Conservation (phyloP, 345 rosid species). For the Erysimum cheiranthoides region DNA sequence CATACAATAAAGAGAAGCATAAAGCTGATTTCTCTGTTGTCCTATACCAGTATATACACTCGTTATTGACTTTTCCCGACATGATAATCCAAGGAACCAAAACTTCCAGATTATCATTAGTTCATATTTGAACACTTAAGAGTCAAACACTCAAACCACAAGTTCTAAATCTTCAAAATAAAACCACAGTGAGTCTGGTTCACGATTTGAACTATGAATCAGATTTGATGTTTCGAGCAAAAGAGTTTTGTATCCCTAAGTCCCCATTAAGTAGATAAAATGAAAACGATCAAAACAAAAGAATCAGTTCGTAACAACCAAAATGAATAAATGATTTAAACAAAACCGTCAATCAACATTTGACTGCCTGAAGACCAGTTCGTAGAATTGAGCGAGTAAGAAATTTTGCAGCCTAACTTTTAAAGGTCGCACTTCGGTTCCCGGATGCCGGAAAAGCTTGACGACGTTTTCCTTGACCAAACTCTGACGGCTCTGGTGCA, state of each 20-base stretch:
- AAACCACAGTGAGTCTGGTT: neutral
- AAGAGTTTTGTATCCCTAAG: constrained; percentile 16
- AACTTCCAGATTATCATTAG: too few relatives aligned
- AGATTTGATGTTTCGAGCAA: neutral
- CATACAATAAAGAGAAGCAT: too few relatives aligned
- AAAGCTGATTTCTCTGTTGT: too few relatives aligned
- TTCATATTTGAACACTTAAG: too few relatives aligned
- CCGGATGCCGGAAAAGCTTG: constrained; percentile 51
- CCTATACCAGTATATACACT: too few relatives aligned
- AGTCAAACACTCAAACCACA: too few relatives aligned
- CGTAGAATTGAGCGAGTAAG: neutral
- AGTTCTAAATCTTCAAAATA: neutral
- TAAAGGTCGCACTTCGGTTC: constrained; percentile 46
- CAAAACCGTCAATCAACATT: constrained; percentile 1
- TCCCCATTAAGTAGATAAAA: neutral
- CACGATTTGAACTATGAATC: neutral
- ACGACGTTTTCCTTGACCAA: constrained; percentile 50
- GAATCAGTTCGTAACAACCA: constrained; percentile 2
- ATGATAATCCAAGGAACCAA: too few relatives aligned
- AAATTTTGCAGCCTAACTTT: constrained; percentile 29
- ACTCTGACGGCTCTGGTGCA: constrained; percentile 37
- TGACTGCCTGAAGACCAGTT: constrained; percentile 8
- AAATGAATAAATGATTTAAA: constrained; percentile 1
- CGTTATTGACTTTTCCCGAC: too few relatives aligned
- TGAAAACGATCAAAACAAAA: constrained; percentile 3